Evolutionary conservation across 1,284 basidiomycete genomes (phyloP).

Genomic region (Fomitopsis betulina): DNA sequence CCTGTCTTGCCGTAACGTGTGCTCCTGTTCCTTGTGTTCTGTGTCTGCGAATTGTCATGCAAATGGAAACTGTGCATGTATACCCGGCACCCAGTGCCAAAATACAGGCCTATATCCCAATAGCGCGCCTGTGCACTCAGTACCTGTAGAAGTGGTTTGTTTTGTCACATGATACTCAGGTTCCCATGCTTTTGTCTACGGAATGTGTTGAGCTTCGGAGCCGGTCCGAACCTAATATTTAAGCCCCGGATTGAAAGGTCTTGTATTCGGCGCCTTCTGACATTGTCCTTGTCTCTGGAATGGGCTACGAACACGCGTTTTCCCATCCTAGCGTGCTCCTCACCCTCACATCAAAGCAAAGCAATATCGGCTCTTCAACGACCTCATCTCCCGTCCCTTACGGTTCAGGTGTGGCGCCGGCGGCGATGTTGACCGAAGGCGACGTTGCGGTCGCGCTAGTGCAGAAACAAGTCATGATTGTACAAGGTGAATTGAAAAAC

Average conservation of each 20-base stretch:
- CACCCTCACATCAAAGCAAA: neutral
- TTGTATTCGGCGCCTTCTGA: neutral
- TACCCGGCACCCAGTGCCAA: too few relatives aligned
- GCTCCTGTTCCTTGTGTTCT: too few relatives aligned
- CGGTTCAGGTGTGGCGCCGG: neutral
- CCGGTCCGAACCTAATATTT: neutral
- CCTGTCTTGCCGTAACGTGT: too few relatives aligned
- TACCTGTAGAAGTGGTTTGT: too few relatives aligned
- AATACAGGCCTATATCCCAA: too few relatives aligned
- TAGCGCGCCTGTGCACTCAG: too few relatives aligned
- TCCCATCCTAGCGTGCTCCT: neutral
- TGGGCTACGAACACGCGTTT: neutral
- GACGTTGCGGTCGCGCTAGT: neutral
- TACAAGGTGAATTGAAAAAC: slow-evolving; percentile 46
- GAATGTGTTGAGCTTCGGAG: neutral
- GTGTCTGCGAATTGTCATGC: too few relatives aligned
- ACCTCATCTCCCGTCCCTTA: neutral
- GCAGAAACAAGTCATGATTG: slow-evolving; percentile 52
- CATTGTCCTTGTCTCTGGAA: neutral
- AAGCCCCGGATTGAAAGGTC: neutral
- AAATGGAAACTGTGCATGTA: too few relatives aligned
- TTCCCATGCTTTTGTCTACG: neutral
- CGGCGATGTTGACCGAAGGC: neutral
- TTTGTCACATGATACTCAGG: too few relatives aligned
- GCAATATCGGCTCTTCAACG: neutral